Evolutionary conservation across 495 filamentous ascomycete genomes (phyloP), one percentile per base, ranked within the genome.

Genomic region (Neurospora intermedia): DNA sequence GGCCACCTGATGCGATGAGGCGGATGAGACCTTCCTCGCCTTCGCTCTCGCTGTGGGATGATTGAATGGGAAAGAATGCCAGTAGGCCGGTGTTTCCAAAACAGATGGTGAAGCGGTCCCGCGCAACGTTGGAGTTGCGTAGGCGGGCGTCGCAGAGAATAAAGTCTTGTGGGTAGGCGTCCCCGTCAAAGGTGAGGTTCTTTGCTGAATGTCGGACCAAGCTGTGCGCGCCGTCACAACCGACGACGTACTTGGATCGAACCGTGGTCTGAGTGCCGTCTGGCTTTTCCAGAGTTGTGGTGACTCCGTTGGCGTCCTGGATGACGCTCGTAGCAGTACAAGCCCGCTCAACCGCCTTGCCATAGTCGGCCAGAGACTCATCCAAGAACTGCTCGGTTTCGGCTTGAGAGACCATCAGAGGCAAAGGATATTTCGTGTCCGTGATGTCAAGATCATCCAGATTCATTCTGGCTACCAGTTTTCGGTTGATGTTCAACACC

Each of bases 171-270:
- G 81, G 79, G 71, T 83, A 84, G 1, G 78, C 73, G 0, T 78
- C 78, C 4, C 85, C 85, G 39, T 84, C 80, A 69, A 85, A 87
- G 27, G 76, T 71, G n/a, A 86, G 76, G 15, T 80, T 77, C 0
- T 73, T 70, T 18, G 84, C 78, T 5, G 81, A 74, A 35, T 80
- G 80, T 0, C 84, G 80, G 7, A 86, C 83, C 18, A 77, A 72
- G 39, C 80, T 83, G 71, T 79, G 84, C 13, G 83, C 83, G 35
- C 84, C 85, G 70, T 87, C 85, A 69, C 83, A 85, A 8, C 84
- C 85, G 62, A 85, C 81, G 3, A 84, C 77, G 71, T 84, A 85
- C 41, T 79, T 79, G n/a, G 80, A 79, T 18, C 79, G 78, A 15
- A 84, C 43, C 1, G 72, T 76, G 54, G 78, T 75, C 18, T 75